phyloP scores from a whole-genome alignment of 2,329 filamentous ascomycete genomes.

The Microcyclosporella mali region DNA sequence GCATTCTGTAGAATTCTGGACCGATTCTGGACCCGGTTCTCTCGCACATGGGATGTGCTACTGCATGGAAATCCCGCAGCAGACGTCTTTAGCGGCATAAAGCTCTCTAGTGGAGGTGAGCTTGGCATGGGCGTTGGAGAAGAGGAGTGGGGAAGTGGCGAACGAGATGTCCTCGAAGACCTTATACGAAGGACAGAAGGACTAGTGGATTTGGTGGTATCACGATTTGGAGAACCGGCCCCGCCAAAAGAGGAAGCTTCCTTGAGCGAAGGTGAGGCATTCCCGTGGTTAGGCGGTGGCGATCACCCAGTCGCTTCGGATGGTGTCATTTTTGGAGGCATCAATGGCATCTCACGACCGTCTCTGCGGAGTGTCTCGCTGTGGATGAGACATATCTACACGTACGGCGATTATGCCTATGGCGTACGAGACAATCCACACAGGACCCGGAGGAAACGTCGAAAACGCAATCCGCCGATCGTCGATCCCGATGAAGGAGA shows the following conservation, averaged over 20 bases:
- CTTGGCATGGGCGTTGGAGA: constrained; percentile 91
- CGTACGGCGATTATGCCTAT: constrained; percentile 76
- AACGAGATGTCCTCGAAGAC: constrained; percentile 89
- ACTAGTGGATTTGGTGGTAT: constrained; percentile 80
- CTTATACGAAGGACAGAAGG: constrained; percentile 73
- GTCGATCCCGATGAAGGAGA: constrained; percentile 4
- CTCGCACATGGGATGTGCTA: constrained; percentile 73
- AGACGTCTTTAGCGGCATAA: constrained; percentile 74
- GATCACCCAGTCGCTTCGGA: constrained; percentile 64
- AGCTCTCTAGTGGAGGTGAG: constrained; percentile 83
- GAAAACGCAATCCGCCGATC: constrained; percentile 31
- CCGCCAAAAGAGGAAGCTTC: constrained; percentile 27
- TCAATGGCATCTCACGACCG: constrained; percentile 63
- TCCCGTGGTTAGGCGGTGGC: constrained; percentile 68
- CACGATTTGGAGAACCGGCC: constrained; percentile 65
- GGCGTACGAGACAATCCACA: constrained; percentile 74
- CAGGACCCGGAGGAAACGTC: constrained; percentile 52
- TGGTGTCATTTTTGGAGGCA: constrained; percentile 78
- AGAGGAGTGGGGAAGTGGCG: constrained; percentile 88
- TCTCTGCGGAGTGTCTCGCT: constrained; percentile 68
- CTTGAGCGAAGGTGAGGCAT: constrained; percentile 20
- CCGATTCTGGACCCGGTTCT: constrained; percentile 72
- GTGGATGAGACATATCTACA: constrained; percentile 87
- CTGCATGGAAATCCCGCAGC: constrained; percentile 82
- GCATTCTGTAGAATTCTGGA: constrained; percentile 68